These are phyloP conservation scores for Penicillium simplicissimum DNA, from an alignment of 495 filamentous ascomycete species.

Conservation along the genomic window DNA sequence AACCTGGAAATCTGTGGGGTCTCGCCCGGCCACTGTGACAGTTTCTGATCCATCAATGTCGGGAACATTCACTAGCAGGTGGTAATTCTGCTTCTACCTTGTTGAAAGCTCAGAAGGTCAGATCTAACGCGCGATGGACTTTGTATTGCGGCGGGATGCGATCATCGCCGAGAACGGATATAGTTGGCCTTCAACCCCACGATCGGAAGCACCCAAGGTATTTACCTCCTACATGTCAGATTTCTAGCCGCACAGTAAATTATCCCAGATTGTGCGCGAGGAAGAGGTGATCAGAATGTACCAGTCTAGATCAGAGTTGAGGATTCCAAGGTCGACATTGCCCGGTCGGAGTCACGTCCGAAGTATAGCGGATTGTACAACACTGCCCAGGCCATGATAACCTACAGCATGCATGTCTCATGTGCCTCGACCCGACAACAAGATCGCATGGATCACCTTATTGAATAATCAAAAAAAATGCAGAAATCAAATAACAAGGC, in stretches of 20 bases:
- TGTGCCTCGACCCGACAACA: background rate
- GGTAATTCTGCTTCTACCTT: background rate
- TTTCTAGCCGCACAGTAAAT: background rate
- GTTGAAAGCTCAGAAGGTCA: background rate
- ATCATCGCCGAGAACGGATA: constrained; percentile 14
- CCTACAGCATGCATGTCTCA: no score
- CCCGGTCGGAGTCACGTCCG: background rate
- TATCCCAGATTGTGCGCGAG: background rate
- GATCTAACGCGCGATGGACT: background rate
- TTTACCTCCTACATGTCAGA: background rate
- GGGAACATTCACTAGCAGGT: background rate
- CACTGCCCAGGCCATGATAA: background rate
- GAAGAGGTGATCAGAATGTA: background rate
- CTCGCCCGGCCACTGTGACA: background rate
- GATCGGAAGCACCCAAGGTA: constrained; percentile 14
- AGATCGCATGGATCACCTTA: background rate
- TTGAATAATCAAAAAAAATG: no score
- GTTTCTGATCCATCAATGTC: background rate
- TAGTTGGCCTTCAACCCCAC: background rate
- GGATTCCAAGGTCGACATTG: background rate
- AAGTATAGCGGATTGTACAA: background rate
- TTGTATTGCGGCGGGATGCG: background rate
- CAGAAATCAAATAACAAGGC: background rate
- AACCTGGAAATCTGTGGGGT: background rate
- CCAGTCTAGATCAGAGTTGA: background rate